Evolutionary conservation across 345 rosid species (phyloP).

Genomic region (Triadica sebifera): DNA sequence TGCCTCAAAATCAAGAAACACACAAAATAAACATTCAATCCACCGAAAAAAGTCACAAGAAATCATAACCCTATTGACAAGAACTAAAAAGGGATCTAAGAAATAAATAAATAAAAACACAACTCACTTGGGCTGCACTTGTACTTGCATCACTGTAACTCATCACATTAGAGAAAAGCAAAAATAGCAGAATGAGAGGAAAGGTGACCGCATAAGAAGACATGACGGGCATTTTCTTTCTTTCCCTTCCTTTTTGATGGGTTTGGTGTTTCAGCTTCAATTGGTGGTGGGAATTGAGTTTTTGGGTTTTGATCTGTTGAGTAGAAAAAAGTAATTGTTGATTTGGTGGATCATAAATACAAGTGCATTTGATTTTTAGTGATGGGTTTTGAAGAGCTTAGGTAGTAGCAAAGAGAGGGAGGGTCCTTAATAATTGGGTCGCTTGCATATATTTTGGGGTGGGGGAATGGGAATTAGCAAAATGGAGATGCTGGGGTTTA

Average conservation of each 20-base stretch:
- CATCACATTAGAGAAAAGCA: constrained; percentile 30
- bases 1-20: constrained; percentile 38
- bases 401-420: background rate
- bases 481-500: background rate
- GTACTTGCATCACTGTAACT: constrained; percentile 33
- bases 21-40: constrained; percentile 23
- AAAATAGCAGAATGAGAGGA: constrained; percentile 34
- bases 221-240: constrained; percentile 8
- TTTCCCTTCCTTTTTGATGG: constrained; percentile 1
- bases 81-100: constrained; percentile 31
- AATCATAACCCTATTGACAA: background rate
- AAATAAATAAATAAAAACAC: background rate
- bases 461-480: background rate
- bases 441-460: background rate
- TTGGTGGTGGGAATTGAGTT: background rate
- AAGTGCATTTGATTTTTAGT: background rate
- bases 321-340: background rate
- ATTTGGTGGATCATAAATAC: constrained; percentile 15
- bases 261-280: background rate
- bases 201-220: constrained; percentile 31
- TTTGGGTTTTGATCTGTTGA: constrained; percentile 2
- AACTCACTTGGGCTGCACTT: constrained; percentile 42
- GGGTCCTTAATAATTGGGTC: background rate
- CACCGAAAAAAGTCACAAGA: constrained; percentile 4
- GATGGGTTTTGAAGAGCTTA: constrained; percentile 3